Percentiles rank a stretch among this genome's conserved stretches.
Evolutionary conservation across 345 rosid genomes (phyloP).

Genomic region (Geranium rotundifolium): DNA sequence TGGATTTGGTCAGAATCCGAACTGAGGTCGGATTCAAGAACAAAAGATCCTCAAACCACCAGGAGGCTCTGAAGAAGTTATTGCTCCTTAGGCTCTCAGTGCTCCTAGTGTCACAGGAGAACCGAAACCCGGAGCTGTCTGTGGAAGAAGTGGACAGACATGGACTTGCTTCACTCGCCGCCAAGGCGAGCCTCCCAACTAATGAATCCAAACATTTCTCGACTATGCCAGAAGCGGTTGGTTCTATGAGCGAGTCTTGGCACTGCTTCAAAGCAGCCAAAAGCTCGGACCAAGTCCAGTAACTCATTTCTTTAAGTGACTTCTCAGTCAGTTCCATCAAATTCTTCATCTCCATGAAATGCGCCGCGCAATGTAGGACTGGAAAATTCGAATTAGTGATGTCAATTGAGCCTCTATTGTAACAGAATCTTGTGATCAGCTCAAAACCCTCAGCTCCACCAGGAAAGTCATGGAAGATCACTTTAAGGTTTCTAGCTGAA

Average conservation of each 20-base stretch:
- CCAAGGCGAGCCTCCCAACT: slow-evolving; percentile 38
- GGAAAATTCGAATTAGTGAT: slow-evolving; percentile 46
- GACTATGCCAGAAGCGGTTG: slow-evolving; percentile 24
- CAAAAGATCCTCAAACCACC: slow-evolving; percentile 89
- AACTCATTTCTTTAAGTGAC: slow-evolving; percentile 48
- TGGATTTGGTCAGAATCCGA: slow-evolving; percentile 32
- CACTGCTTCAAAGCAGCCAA: slow-evolving; percentile 54
- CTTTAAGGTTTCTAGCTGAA: slow-evolving; percentile 36
- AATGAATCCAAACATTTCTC: slow-evolving; percentile 52
- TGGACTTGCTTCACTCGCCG: slow-evolving; percentile 51
- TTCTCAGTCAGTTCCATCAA: slow-evolving; percentile 50
- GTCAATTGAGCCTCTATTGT: slow-evolving; percentile 42
- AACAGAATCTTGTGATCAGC: slow-evolving; percentile 69
- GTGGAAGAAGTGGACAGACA: slow-evolving; percentile 69
- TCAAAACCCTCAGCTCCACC: slow-evolving; percentile 74
- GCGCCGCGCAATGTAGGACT: slow-evolving; percentile 52
- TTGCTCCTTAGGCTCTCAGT: slow-evolving; percentile 68
- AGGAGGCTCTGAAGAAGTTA: slow-evolving; percentile 32
- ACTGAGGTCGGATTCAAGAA: slow-evolving; percentile 30
- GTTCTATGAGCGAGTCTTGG: slow-evolving; percentile 32
- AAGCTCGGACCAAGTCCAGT: slow-evolving; percentile 80
- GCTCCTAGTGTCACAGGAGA: slow-evolving; percentile 74
- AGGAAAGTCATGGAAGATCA: slow-evolving; percentile 78
- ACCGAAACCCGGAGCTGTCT: slow-evolving; percentile 58
- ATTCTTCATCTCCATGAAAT: slow-evolving; percentile 59